These are phyloP conservation scores for Fusarium sarcochroum DNA, from an alignment of 2,329 filamentous ascomycete species.

Conservation along the genomic window DNA sequence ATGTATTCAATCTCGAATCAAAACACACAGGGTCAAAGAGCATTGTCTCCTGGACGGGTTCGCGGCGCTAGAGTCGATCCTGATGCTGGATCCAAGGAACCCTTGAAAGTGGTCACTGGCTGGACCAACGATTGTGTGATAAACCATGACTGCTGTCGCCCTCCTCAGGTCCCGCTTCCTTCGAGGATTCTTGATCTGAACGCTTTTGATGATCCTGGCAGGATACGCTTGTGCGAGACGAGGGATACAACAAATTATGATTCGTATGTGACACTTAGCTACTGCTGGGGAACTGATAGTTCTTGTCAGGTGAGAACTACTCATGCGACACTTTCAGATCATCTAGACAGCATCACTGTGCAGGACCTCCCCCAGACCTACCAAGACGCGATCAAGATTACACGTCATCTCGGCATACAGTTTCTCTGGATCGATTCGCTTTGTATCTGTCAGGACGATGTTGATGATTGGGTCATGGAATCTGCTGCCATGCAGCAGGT, in stretches of 20 bases:
- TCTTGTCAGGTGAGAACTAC: constrained; percentile 1
- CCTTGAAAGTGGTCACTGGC: not conserved
- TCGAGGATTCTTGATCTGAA: constrained; percentile 20
- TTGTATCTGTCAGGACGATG: constrained; percentile 30
- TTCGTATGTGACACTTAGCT: constrained; percentile 15
- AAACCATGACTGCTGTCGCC: not conserved
- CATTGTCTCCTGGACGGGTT: not conserved
- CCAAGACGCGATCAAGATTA: constrained; percentile 30
- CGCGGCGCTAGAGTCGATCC: constrained; percentile 2
- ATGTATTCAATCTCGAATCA: not conserved
- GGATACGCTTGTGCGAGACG: constrained; percentile 12
- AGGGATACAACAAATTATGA: fast-evolving
- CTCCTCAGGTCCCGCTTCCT: constrained; percentile 4
- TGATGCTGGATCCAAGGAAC: not conserved
- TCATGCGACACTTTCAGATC: not conserved
- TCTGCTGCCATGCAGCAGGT: constrained; percentile 26
- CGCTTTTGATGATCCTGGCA: not conserved
- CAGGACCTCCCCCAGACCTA: constrained; percentile 1
- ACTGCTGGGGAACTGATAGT: constrained; percentile 23
- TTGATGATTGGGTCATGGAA: constrained; percentile 16
- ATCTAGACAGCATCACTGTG: not conserved
- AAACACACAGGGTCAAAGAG: not conserved
- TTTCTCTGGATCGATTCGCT: constrained; percentile 30
- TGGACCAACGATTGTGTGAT: constrained; percentile 12
- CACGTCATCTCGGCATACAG: constrained; percentile 5